Evolutionary conservation across 2,329 filamentous ascomycete genomes (phyloP).

Genomic region (Apiospora sp.): DNA sequence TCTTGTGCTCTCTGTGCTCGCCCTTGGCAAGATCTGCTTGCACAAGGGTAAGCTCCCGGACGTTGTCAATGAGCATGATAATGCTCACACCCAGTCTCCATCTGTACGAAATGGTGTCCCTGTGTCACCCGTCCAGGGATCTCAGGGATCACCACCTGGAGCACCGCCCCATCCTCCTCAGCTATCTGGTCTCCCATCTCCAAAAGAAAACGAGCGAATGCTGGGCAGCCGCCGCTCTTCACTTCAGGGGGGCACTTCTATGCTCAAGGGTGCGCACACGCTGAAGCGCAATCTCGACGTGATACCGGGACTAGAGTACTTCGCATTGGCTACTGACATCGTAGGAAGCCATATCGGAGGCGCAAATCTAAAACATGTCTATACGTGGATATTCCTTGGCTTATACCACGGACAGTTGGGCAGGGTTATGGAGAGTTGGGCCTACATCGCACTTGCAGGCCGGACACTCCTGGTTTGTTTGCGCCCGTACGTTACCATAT

Average conservation of each 20-base stretch:
- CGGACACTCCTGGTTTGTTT: constrained; percentile 75
- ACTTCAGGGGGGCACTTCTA: constrained; percentile 50
- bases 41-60: constrained; percentile 63
- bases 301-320: constrained; percentile 90
- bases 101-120: constrained; percentile 59
- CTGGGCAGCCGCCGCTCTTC: constrained; percentile 60
- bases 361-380: constrained; percentile 82
- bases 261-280: constrained; percentile 39
- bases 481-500: constrained; percentile 68
- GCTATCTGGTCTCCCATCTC: constrained; percentile 59
- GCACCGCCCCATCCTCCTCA: constrained; percentile 54
- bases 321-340: constrained; percentile 85
- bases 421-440: constrained; percentile 84
- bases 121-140: constrained; percentile 51
- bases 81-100: constrained; percentile 48
- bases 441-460: constrained; percentile 65
- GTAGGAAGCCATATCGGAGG: constrained; percentile 82
- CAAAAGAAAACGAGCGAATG: constrained; percentile 57
- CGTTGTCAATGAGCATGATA: constrained; percentile 60
- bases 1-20: constrained; percentile 82
- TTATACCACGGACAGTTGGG: constrained; percentile 90
- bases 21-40: constrained; percentile 83
- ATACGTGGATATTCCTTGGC: constrained; percentile 83
- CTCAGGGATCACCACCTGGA: constrained; percentile 63
- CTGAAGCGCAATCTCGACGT: constrained; percentile 75